Conservation (phyloP, 1,284 basidiomycete species). For the Porogramme epimiltina region DNA sequence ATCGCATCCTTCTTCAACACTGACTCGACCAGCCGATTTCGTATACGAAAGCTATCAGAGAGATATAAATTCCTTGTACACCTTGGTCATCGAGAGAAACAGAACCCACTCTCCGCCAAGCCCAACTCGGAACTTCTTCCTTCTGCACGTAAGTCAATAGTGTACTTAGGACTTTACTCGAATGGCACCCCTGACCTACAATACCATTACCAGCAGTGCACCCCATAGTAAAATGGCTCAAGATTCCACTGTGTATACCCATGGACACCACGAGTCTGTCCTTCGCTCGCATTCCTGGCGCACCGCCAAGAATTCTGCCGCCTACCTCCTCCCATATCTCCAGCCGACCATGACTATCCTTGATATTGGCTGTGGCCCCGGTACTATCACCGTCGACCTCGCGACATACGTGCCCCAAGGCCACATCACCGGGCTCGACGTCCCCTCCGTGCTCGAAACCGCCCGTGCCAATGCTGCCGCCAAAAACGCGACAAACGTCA, state of each 20-base stretch:
- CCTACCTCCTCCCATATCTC: conserved; percentile 41
- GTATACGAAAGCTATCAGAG: too few species aligned
- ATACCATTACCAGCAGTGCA: background rate
- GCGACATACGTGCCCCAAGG: conserved; percentile 38
- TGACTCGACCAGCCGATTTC: too few species aligned
- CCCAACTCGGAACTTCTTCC: too few species aligned
- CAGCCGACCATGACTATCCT: conserved; percentile 43
- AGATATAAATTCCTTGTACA: too few species aligned
- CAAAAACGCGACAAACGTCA: conserved; percentile 33
- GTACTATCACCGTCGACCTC: conserved; percentile 44
- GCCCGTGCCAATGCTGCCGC: conserved; percentile 33
- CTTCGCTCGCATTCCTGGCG: conserved; percentile 42
- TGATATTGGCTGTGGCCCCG: conserved; percentile 49
- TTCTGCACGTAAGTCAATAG: too few species aligned
- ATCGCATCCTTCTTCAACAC: too few species aligned
- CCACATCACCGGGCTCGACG: conserved; percentile 43
- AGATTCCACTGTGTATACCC: conserved; percentile 21
- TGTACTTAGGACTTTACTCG: too few species aligned
- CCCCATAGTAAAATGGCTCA: conserved; percentile 10
- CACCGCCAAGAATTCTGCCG: conserved; percentile 44
- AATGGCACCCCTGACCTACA: too few species aligned
- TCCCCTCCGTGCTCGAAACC: conserved; percentile 29
- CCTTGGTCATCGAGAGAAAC: too few species aligned
- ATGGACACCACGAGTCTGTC: conserved; percentile 43
- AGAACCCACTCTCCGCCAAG: too few species aligned